These are phyloP conservation scores for Microbotryomycetes sp. DNA, from an alignment of 1,284 basidiomycete genomes.

Conservation along the genomic window DNA sequence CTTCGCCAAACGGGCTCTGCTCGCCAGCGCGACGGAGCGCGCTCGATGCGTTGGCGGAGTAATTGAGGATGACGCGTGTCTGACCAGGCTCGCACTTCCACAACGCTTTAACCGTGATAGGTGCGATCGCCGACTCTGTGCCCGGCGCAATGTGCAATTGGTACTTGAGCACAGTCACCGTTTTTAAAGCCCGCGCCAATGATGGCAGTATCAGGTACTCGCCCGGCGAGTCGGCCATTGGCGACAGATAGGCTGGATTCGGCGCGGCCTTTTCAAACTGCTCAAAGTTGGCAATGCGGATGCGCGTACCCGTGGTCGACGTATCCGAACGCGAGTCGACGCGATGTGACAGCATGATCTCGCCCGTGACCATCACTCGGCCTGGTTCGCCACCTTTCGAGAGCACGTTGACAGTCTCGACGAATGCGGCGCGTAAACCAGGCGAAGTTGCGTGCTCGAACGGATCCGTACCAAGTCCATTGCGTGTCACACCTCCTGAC, in stretches of 20 bases:
- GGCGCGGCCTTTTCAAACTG: conserved; percentile 48
- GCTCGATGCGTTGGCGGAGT: conserved; percentile 37
- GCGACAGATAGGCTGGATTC: conserved; percentile 46
- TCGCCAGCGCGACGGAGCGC: conserved; percentile 6
- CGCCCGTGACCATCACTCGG: conserved; percentile 48
- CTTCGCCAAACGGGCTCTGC: conserved; percentile 23
- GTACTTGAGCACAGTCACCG: conserved; percentile 47
- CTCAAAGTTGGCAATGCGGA: conserved; percentile 46
- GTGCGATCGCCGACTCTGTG: conserved; percentile 39
- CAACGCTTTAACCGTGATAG: conserved; percentile 45
- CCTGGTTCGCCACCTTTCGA: conserved; percentile 41
- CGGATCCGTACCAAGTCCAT: conserved; percentile 14
- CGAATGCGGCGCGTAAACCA: conserved; percentile 44
- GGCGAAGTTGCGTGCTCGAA: conserved; percentile 22
- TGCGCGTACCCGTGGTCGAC: conserved; percentile 33
- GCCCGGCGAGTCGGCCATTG: conserved; percentile 43
- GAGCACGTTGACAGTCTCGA: conserved; percentile 48
- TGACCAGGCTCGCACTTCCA: conserved; percentile 48
- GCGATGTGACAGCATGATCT: conserved; percentile 41
- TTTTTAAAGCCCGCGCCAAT: conserved; percentile 35
- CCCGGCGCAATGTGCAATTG: conserved; percentile 45
- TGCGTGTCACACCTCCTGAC: conserved; percentile 2
- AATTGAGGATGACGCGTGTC: conserved; percentile 48
- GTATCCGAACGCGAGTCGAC: conserved; percentile 2
- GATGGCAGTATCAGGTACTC: conserved; percentile 46